phyloP scores from a whole-genome alignment of 106 monocot genomes.

The Dioscorea alata region DNA sequence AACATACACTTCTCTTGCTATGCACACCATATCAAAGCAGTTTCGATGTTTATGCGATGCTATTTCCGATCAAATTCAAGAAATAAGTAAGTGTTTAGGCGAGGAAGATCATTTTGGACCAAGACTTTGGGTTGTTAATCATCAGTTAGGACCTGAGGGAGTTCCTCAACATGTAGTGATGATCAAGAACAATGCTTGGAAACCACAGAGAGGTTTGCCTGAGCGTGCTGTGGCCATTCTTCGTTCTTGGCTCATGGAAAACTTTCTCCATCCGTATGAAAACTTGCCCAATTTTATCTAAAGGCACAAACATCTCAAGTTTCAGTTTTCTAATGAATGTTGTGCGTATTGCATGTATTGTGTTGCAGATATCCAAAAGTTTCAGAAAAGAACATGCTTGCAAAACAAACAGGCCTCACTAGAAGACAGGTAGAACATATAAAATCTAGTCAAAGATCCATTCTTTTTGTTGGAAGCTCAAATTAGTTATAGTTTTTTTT shows the following conservation, averaged over 20 bases:
- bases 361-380: constrained; percentile 72
- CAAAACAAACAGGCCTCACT: constrained; percentile 76
- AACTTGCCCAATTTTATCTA: too few species aligned
- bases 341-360: neutral
- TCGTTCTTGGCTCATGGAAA: constrained; percentile 94
- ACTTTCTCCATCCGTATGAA: constrained; percentile 93
- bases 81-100: constrained; percentile 53
- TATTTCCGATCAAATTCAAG: constrained; percentile 60
- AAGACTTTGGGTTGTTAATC: constrained; percentile 79
- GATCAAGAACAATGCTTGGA: constrained; percentile 91
- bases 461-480: neutral
- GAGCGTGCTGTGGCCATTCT: constrained; percentile 90
- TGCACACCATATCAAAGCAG: constrained; percentile 91
- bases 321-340: neutral
- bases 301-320: neutral
- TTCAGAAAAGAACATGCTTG: constrained; percentile 76
- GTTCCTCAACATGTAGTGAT: constrained; percentile 87
- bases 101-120: constrained; percentile 55
- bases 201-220: constrained; percentile 86
- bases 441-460: neutral
- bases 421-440: constrained; percentile 51
- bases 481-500: too few species aligned
- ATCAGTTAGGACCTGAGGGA: constrained; percentile 85
- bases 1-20: constrained; percentile 83
- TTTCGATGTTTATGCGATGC: constrained; percentile 89